A percentile compares a stretch with the other conserved stretches of the same genome.
Evolutionary conservation across 2,329 filamentous ascomycete genomes (phyloP).

Genomic region (Ophiosphaerella herpotricha): DNA sequence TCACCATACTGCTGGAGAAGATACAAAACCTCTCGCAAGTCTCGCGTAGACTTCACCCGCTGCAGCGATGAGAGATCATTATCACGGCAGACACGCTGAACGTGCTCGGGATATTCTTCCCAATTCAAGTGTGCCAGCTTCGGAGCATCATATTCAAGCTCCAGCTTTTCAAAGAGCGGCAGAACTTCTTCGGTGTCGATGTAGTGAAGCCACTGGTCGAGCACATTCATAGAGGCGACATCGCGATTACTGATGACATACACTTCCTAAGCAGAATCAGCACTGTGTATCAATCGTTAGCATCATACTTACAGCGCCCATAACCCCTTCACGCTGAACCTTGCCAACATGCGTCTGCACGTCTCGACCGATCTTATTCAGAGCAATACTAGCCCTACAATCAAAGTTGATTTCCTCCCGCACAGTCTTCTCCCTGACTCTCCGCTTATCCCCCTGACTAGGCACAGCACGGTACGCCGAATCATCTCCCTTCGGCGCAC

Average conservation of each 20-base stretch:
- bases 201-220: constrained; percentile 50
- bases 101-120: constrained; percentile 15
- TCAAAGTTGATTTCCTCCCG: constrained; percentile 36
- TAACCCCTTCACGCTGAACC: constrained; percentile 44
- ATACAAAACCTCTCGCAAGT: constrained; percentile 22
- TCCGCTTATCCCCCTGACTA: constrained; percentile 24
- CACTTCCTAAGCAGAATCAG: constrained; percentile 40
- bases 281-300: neutral
- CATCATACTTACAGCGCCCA: constrained; percentile 41
- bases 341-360: constrained; percentile 46
- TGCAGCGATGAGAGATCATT: constrained; percentile 20
- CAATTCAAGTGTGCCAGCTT: constrained; percentile 34
- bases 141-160: constrained; percentile 40
- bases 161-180: constrained; percentile 43
- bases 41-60: constrained; percentile 10
- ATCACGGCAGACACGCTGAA: constrained; percentile 24
- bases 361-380: constrained; percentile 47
- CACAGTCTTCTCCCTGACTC: constrained; percentile 30
- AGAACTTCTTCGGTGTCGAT: constrained; percentile 47
- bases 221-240: constrained; percentile 39
- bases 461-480: constrained; percentile 31
- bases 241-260: constrained; percentile 53
- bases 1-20: constrained; percentile 25
- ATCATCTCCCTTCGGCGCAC: constrained; percentile 37
- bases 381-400: constrained; percentile 42